Conservation (phyloP, 176 grass and related monocot genomes). For the Musa beccarii region DNA sequence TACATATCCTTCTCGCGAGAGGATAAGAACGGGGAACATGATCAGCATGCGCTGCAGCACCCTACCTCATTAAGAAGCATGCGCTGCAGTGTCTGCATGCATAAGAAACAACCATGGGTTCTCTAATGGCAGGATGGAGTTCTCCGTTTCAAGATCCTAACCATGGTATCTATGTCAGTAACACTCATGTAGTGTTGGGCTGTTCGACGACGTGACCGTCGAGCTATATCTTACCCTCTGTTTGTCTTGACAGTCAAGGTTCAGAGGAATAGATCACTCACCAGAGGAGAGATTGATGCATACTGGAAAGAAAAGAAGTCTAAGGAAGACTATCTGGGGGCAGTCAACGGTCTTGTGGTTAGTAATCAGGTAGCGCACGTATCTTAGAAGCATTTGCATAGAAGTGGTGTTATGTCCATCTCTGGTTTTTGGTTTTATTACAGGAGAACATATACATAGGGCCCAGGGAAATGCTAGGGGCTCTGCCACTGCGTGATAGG, state of each 20-base stretch:
- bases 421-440: background rate
- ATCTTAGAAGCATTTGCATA: too few species aligned
- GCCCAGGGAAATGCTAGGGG: background rate
- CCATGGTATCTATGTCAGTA: background rate
- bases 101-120: background rate
- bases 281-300: background rate
- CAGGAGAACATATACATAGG: background rate
- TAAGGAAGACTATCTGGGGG: background rate
- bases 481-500: background rate
- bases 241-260: background rate
- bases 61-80: too few species aligned
- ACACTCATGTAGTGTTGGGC: background rate
- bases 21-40: too few species aligned
- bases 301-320: background rate
- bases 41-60: too few species aligned
- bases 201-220: background rate
- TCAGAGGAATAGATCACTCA: conserved; percentile 1
- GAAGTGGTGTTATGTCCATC: background rate
- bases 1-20: too few species aligned
- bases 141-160: background rate
- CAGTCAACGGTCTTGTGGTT: too few species aligned
- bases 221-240: background rate
- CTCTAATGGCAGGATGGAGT: conserved; percentile 1
- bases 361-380: too few species aligned
- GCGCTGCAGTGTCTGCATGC: too few species aligned